Base-by-base conservation (phyloP, 768 basidiomycete species). In the Hypsizygus marmoreus region DNA sequence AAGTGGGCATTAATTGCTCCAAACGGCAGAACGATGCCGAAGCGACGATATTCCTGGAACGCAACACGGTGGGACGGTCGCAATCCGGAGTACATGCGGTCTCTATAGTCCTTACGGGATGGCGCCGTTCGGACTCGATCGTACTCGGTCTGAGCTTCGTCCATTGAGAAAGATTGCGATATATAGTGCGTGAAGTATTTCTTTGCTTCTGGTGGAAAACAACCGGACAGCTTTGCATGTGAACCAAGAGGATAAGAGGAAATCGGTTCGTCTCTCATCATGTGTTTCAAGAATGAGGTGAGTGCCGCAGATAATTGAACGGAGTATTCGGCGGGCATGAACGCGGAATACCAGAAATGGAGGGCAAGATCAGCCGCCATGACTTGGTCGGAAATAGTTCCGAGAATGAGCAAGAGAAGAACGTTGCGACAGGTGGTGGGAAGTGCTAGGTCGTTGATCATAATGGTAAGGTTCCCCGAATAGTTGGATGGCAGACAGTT, bases 261-360 rank as follows among this genome's bases (percentile, higher is more conserved):
- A 12, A 22, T 11, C 2, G 13, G 22, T 13, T 29, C 13, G 20
- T 39, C 17, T 8, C 46, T 36, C 43, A 48, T 52, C 36, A 61
- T 24, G 31, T 58, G 36, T 10, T 50, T 26, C 1, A 62, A 37
- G 20, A 67, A 50, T 34, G 57, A 47, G 2, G 44, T 17, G 3
- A 62, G 34, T 14, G 64, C 43, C 14, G 47, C 46, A 3, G 61
- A 31, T 0, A 60, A 33, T 20, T 49, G 40, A 3, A 47, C 6
- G 10, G 53, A 53, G 47, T 75, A 68, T 32, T 62, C 59, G 29
- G 40, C 43, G 6, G 74, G 73, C 31, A 77, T 38, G 45, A 70
- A 71, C 6, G 63, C 63, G 1, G 77, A 79, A 42, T 75, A 76
- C 72, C 73, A 77, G 40, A 74, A 69, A 46, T 79, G 76, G 16